Conservation (phyloP, 1,284 basidiomycete species). For the Testicularia cyperi region DNA sequence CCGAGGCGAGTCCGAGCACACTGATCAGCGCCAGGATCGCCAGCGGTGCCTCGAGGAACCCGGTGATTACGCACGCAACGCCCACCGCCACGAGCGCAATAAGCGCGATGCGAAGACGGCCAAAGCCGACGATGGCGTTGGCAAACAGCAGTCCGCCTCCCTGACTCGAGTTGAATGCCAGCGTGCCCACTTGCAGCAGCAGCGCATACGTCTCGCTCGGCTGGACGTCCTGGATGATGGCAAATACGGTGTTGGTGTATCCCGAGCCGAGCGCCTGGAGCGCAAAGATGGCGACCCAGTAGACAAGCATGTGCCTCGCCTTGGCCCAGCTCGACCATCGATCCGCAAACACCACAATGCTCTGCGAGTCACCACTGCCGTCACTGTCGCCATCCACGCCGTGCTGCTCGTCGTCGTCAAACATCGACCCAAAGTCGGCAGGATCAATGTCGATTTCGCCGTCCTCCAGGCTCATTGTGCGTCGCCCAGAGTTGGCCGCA, state of each 20-base stretch:
- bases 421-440: conserved; percentile 14
- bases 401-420: conserved; percentile 12
- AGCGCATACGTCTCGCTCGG: conserved; percentile 1
- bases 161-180: conserved; percentile 36
- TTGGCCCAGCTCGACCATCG: conserved; percentile 31
- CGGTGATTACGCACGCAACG: conserved; percentile 19
- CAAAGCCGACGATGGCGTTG: conserved; percentile 18
- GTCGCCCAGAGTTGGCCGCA: conserved; percentile 7
- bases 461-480: conserved; percentile 5
- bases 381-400: conserved; percentile 9
- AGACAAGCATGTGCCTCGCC: conserved; percentile 15
- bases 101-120: conserved; percentile 22
- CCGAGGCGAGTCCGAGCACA: conserved; percentile 15
- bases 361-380: conserved; percentile 1
- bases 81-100: conserved; percentile 15
- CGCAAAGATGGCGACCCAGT: conserved; percentile 23
- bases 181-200: conserved; percentile 7
- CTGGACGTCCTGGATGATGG: conserved; percentile 6
- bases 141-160: conserved; percentile 35
- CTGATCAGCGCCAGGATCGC: conserved; percentile 15
- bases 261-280: conserved; percentile 38
- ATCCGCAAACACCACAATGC: conserved; percentile 29
- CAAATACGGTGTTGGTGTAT: conserved; percentile 22
- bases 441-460: conserved; percentile 22
- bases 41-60: conserved; percentile 14